phyloP scores from a whole-genome alignment of 345 rosid species.

The Balakata baccata region DNA sequence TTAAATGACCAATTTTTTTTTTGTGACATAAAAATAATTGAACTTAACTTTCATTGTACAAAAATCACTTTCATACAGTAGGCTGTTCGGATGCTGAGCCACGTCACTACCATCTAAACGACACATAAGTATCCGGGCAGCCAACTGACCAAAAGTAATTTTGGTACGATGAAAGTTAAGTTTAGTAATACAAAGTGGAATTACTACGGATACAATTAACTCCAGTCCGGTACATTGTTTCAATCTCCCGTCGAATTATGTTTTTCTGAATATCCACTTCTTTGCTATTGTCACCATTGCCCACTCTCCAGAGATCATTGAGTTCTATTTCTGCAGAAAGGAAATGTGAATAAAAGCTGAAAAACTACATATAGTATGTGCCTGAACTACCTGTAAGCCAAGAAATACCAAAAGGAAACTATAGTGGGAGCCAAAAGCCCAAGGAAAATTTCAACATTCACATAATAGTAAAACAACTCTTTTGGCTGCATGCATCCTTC shows the following conservation, averaged over 20 bases:
- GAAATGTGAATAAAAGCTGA: constrained; percentile 28
- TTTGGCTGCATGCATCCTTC: background rate
- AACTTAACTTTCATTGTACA: too few relatives aligned
- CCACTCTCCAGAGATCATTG: constrained; percentile 60
- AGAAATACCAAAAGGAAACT: background rate
- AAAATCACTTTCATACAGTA: too few relatives aligned
- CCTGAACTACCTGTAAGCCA: background rate
- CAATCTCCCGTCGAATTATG: constrained; percentile 78
- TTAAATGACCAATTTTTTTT: too few relatives aligned
- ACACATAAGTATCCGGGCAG: too few relatives aligned
- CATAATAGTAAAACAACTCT: too few relatives aligned
- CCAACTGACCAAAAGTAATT: too few relatives aligned
- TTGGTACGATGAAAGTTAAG: too few relatives aligned
- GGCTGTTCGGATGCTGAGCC: too few relatives aligned
- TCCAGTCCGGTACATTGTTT: constrained; percentile 52
- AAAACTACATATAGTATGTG: constrained; percentile 16
- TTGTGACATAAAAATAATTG: too few relatives aligned
- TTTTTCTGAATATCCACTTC: constrained; percentile 80
- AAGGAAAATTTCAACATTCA: background rate
- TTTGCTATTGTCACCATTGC: constrained; percentile 86
- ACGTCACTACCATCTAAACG: too few relatives aligned
- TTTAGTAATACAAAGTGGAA: too few relatives aligned
- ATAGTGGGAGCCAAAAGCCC: background rate
- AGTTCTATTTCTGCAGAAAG: constrained; percentile 69
- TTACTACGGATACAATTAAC: too few relatives aligned